Conservation (phyloP, 768 basidiomycete species). For the Boletus rubropictus region DNA sequence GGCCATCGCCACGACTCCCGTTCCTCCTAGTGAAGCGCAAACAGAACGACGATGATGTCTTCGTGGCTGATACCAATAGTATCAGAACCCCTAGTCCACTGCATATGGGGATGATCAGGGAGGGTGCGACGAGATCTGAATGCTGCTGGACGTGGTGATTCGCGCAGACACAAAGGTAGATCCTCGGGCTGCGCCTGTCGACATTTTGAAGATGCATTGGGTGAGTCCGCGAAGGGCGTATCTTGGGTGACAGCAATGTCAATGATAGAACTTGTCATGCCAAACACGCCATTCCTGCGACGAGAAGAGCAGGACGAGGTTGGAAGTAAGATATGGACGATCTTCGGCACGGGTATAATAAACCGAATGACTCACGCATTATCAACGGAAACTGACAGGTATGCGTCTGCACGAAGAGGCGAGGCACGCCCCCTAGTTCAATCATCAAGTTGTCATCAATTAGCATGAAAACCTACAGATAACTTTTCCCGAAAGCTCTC, state of each 20-base stretch:
- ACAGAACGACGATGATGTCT: constrained; percentile 17
- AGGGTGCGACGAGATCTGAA: not conserved
- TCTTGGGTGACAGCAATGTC: constrained; percentile 1
- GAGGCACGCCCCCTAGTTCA: not conserved
- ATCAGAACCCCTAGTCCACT: not conserved
- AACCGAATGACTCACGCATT: constrained; percentile 38
- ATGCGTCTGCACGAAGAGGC: not conserved
- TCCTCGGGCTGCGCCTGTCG: not conserved
- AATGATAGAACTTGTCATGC: not conserved
- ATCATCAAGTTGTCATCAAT: not conserved
- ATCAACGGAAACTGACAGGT: constrained; percentile 32
- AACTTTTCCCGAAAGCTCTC: constrained; percentile 26
- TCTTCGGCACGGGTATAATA: not conserved
- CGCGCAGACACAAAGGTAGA: not conserved
- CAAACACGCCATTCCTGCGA: constrained; percentile 38
- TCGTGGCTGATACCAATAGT: constrained; percentile 1
- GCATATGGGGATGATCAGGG: constrained; percentile 6
- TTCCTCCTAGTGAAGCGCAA: constrained; percentile 19
- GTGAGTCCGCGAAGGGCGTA: not conserved
- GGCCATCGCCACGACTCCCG: constrained; percentile 9
- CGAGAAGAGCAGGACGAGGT: not conserved
- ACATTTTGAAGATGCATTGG: constrained; percentile 10
- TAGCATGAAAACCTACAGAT: constrained; percentile 32
- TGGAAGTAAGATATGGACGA: not conserved
- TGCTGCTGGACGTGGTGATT: not conserved